A percentile compares a stretch with the other conserved stretches of the same genome.
These are phyloP conservation scores for Hypoxylon intermedium DNA, from an alignment of 495 filamentous ascomycete species.

Conservation along the genomic window DNA sequence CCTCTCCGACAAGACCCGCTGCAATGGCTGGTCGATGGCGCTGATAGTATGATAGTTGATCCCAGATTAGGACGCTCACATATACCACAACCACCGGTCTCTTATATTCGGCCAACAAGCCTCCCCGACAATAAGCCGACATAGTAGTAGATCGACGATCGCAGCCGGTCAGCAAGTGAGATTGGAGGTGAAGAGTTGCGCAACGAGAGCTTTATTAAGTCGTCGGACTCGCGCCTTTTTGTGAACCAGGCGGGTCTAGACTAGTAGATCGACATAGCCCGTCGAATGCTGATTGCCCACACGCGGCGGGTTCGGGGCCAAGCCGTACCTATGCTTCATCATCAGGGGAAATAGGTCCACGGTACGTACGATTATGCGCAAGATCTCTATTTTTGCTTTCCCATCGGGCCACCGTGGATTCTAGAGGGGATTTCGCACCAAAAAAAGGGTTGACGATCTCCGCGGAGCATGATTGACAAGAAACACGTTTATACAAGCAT, in stretches of 20 bases:
- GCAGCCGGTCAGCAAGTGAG: conserved; percentile 17
- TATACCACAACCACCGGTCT: conserved; percentile 14
- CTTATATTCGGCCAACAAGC: conserved; percentile 9
- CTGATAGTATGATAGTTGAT: conserved; percentile 15
- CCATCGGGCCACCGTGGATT: conserved; percentile 1
- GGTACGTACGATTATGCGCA: neutral
- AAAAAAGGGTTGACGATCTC: conserved; percentile 21
- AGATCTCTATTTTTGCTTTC: conserved; percentile 13
- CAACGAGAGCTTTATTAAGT: conserved; percentile 13
- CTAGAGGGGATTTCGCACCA: neutral
- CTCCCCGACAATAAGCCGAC: conserved; percentile 33
- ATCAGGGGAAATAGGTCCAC: conserved; percentile 25
- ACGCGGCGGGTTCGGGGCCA: neutral
- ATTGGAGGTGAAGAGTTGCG: conserved; percentile 31
- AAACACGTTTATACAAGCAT: conserved; percentile 15
- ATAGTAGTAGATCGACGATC: conserved; percentile 25
- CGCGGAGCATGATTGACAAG: conserved; percentile 6
- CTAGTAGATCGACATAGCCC: conserved; percentile 33
- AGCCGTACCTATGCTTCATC: neutral
- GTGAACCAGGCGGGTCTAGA: conserved; percentile 43
- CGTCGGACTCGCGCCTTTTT: conserved; percentile 30
- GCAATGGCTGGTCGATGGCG: conserved; percentile 10
- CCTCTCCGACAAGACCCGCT: conserved; percentile 14
- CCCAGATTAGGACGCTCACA: conserved; percentile 16
- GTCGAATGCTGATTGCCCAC: conserved; percentile 11